Percentiles rank a stretch among this genome's conserved stretches.
Conservation (phyloP, 2,329 filamentous ascomycete species). For the Pseudogymnoascus sp. region DNA sequence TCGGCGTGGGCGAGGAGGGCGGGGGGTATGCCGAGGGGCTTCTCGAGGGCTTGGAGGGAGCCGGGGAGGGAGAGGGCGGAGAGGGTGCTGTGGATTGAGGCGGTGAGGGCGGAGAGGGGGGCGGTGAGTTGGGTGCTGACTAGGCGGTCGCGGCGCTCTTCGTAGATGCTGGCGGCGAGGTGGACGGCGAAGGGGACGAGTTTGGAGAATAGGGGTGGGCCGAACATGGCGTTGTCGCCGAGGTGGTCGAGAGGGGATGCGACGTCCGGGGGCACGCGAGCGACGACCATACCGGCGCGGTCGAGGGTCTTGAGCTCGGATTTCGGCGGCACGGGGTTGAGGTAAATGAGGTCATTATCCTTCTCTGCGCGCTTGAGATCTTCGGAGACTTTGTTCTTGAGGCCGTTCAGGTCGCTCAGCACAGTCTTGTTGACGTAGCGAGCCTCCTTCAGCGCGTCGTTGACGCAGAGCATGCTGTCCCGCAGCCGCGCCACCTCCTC, state of each 20-base stretch:
- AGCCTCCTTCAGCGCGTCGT: constrained; percentile 78
- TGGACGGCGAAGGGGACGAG: constrained; percentile 95
- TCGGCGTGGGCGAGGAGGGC: constrained; percentile 84
- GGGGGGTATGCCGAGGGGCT: constrained; percentile 82
- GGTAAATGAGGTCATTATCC: constrained; percentile 93
- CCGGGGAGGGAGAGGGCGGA: constrained; percentile 82
- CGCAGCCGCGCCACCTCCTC: constrained; percentile 84
- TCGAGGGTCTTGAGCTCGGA: constrained; percentile 80
- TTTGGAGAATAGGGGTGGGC: constrained; percentile 78
- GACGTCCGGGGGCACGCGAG: constrained; percentile 74
- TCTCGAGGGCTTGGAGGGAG: constrained; percentile 88
- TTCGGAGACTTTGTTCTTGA: constrained; percentile 77
- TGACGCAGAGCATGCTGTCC: constrained; percentile 76
- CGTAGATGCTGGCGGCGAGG: constrained; percentile 90
- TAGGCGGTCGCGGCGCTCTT: constrained; percentile 80
- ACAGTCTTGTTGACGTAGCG: constrained; percentile 77
- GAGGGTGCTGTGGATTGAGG: constrained; percentile 70
- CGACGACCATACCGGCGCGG: constrained; percentile 78
- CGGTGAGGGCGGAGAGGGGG: constrained; percentile 74
- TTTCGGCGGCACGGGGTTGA: constrained; percentile 78
- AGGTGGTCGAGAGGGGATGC: constrained; percentile 72
- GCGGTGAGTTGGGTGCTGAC: constrained; percentile 83
- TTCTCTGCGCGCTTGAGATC: constrained; percentile 89
- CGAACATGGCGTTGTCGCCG: constrained; percentile 73
- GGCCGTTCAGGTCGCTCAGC: constrained; percentile 68